A percentile compares a stretch with the other conserved stretches of the same genome.
Conservation (phyloP, 192 early-diverging fungal genomes). For the Chytriomyces hyalinus region DNA sequence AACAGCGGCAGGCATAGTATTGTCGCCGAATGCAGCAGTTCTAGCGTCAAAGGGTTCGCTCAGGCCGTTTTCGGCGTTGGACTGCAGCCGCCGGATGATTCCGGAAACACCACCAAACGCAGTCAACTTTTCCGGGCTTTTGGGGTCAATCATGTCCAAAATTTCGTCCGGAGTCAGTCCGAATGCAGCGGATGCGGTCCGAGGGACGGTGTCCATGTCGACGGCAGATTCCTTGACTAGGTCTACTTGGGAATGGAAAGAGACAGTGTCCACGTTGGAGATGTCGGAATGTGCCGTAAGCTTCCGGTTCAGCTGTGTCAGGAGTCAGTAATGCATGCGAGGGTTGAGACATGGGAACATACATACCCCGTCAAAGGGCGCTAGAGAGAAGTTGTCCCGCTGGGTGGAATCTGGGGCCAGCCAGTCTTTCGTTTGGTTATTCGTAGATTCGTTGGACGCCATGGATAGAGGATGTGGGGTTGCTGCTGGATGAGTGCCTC, state of each 20-base stretch:
- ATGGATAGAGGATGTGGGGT: too few species aligned
- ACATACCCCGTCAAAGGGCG: too few species aligned
- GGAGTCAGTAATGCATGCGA: too few species aligned
- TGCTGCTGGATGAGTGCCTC: too few species aligned
- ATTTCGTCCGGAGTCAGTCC: conserved; percentile 44
- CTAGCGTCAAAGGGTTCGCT: conserved; percentile 10
- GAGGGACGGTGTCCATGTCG: not conserved
- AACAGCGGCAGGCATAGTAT: conserved; percentile 47
- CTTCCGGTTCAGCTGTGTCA: too few species aligned
- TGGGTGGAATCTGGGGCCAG: too few species aligned
- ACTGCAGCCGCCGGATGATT: conserved; percentile 40
- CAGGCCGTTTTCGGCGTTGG: conserved; percentile 43
- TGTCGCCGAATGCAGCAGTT: conserved; percentile 44
- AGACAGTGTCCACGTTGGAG: not conserved
- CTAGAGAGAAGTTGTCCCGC: too few species aligned
- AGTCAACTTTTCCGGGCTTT: conserved; percentile 40
- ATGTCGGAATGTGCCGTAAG: not conserved
- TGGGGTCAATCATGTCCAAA: conserved; percentile 49
- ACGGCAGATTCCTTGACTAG: not conserved
- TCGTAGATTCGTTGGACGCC: too few species aligned
- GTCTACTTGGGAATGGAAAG: not conserved
- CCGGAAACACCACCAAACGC: conserved; percentile 44
- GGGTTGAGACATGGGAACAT: too few species aligned
- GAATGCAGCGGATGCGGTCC: conserved; percentile 4
- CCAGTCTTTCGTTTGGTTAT: too few species aligned